A percentile compares a stretch with the other conserved stretches of the same genome.
These are phyloP conservation scores for Phylloporus sp. DNA, from an alignment of 1,284 basidiomycete species.

Conservation along the genomic window DNA sequence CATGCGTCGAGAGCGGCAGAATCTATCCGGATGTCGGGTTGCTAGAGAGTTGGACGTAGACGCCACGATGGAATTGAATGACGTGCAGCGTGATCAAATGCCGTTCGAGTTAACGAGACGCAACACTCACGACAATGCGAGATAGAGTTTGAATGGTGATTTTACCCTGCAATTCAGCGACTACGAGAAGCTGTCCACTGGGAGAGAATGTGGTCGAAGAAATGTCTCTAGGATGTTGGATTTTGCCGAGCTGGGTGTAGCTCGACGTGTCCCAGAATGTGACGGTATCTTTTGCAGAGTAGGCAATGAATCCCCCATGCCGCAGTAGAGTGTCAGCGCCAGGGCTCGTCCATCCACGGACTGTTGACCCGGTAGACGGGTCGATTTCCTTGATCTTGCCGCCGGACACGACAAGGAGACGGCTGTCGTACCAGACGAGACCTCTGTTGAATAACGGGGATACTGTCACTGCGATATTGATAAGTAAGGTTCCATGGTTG, in stretches of 20 bases:
- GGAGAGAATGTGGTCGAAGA: conserved; percentile 3
- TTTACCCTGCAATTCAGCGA: not conserved
- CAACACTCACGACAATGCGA: not conserved
- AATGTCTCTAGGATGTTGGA: not conserved
- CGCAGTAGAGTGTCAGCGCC: not conserved
- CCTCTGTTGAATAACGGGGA: not conserved
- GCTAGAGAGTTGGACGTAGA: not conserved
- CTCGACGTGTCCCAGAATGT: not conserved
- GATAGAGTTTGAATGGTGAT: not conserved
- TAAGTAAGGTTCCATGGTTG: not conserved
- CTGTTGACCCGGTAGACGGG: not conserved
- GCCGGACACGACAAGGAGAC: conserved; percentile 1
- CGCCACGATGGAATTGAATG: not conserved
- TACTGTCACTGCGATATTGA: not conserved
- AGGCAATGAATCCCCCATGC: not conserved
- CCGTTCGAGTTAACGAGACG: not conserved
- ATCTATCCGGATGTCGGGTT: not conserved
- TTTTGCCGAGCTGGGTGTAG: not conserved
- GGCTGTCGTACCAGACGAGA: conserved; percentile 4
- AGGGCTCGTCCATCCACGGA: not conserved
- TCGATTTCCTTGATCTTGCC: not conserved
- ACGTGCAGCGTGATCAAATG: not conserved
- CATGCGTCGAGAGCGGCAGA: not conserved
- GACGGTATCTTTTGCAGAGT: not conserved
- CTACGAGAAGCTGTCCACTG: conserved; percentile 1